Conservation (phyloP, 306 rosid genomes). For the Castanea sativa region DNA sequence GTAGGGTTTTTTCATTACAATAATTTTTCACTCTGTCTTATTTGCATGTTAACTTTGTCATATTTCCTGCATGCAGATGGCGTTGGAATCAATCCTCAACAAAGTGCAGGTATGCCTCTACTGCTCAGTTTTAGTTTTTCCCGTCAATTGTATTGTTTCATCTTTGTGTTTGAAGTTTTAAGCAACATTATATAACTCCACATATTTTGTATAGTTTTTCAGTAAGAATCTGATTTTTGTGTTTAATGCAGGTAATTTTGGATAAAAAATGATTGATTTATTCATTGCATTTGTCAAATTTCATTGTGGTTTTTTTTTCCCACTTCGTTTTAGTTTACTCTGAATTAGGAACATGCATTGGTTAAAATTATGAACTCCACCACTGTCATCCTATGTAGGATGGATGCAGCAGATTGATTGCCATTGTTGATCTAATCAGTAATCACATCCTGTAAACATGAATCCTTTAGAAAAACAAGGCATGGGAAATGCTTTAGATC, state of each 20-base stretch:
- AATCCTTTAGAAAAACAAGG: not conserved
- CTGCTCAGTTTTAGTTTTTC: not conserved
- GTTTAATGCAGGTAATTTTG: not conserved
- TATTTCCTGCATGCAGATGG: slow-evolving; percentile 69
- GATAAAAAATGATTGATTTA: not conserved
- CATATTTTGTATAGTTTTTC: not conserved
- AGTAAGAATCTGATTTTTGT: not conserved
- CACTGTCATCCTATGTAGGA: not conserved
- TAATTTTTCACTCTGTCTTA: not conserved
- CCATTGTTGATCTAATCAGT: not conserved
- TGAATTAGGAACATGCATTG: not conserved
- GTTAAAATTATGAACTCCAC: not conserved
- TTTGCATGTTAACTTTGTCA: not conserved
- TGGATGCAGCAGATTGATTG: not conserved
- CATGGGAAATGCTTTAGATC: not conserved
- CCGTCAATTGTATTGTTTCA: not conserved
- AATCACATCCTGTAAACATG: not conserved
- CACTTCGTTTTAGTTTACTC: not conserved
- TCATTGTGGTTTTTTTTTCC: not conserved
- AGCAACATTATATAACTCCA: not conserved
- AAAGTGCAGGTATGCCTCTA: slow-evolving; percentile 76
- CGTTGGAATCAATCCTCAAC: slow-evolving; percentile 97
- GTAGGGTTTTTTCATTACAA: not conserved
- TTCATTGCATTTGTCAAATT: not conserved
- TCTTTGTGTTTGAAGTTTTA: not conserved